Conservation (phyloP, 306 rosid species). For the Cajanus cajan region DNA sequence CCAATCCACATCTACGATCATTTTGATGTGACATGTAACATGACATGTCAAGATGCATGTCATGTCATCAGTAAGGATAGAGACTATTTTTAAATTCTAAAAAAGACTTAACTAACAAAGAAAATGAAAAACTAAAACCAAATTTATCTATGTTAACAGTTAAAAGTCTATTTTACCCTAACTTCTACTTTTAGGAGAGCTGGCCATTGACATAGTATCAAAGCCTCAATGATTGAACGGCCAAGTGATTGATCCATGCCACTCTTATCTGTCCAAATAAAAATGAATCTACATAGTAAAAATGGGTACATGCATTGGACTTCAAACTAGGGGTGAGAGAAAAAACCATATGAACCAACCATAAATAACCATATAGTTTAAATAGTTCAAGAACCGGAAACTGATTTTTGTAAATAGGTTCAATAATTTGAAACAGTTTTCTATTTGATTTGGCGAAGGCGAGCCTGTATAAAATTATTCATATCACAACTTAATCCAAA, state of each 20-base stretch:
- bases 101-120: not conserved
- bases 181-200: not conserved
- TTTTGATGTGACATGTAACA: too few species aligned
- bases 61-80: too few species aligned
- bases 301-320: not conserved
- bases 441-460: not conserved
- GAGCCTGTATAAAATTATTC: too few species aligned
- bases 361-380: too few species aligned
- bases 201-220: not conserved
- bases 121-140: not conserved
- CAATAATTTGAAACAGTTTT: not conserved
- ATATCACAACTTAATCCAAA: not conserved
- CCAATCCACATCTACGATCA: too few species aligned
- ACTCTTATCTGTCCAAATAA: too few species aligned
- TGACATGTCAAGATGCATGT: too few species aligned
- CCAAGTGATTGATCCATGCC: not conserved
- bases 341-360: not conserved
- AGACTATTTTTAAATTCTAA: too few species aligned
- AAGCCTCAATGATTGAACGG: not conserved
- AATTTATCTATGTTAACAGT: not conserved
- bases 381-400: not conserved
- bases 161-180: not conserved
- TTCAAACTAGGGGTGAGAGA: not conserved
- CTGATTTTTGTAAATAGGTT: not conserved
- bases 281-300: not conserved